A percentile compares a stretch with the other conserved stretches of the same genome.
phyloP scores from a whole-genome alignment of 164 flowering plant species.

The Berberis thunbergii region DNA sequence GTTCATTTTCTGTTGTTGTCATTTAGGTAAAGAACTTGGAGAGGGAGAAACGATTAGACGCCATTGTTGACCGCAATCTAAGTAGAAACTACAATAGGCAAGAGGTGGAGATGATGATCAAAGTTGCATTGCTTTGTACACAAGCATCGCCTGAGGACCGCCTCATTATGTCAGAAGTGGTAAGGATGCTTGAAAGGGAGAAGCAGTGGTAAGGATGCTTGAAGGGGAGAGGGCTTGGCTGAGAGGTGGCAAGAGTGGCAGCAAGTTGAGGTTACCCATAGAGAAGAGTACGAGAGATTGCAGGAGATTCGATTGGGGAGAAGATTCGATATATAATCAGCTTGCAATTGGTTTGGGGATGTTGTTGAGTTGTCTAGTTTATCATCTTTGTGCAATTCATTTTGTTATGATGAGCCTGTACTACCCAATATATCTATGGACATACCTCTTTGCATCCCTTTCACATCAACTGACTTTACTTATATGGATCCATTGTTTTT shows the following conservation, averaged over 20 bases:
- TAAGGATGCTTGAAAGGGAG: slow-evolving; percentile 74
- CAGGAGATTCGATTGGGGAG: slow-evolving; percentile 89
- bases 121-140: slow-evolving; percentile 87
- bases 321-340: slow-evolving; percentile 70
- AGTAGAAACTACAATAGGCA: slow-evolving; percentile 32
- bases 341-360: slow-evolving; percentile 57
- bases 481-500: too few relatives aligned
- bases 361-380: too few relatives aligned
- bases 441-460: too few relatives aligned
- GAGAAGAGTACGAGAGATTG: slow-evolving; percentile 65
- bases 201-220: slow-evolving; percentile 84
- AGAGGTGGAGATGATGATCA: slow-evolving; percentile 85
- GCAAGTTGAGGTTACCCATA: slow-evolving; percentile 62
- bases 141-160: slow-evolving; percentile 83
- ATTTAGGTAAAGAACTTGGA: slow-evolving; percentile 79
- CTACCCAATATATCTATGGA: too few relatives aligned
- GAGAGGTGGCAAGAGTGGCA: slow-evolving; percentile 98
- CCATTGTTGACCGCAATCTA: slow-evolving; percentile 71
- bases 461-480: too few relatives aligned
- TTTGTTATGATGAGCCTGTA: too few relatives aligned
- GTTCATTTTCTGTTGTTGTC: background rate
- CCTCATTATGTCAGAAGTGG: slow-evolving; percentile 93
- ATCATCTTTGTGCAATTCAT: too few relatives aligned
- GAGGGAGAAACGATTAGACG: slow-evolving; percentile 64
- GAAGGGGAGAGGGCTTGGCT: slow-evolving; percentile 87